Conservation (phyloP, 352 stramenopile genomes). For the Peronospora destructor region DNA sequence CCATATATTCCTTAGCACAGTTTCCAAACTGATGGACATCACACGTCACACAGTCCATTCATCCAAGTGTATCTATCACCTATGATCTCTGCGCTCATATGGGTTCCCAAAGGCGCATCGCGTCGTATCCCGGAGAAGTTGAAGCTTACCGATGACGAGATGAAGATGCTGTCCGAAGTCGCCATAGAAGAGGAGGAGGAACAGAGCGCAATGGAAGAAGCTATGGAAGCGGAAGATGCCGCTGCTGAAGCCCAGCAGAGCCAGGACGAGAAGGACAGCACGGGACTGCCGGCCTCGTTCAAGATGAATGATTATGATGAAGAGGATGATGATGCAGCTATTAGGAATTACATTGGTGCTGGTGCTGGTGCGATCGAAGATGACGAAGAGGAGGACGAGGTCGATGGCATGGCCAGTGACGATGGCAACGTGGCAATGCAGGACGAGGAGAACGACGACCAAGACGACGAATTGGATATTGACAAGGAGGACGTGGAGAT, state of each 20-base stretch:
- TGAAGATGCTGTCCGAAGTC: slow-evolving; percentile 73
- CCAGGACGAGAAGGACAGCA: slow-evolving; percentile 30
- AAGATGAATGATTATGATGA: slow-evolving; percentile 88
- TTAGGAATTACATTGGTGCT: slow-evolving; percentile 68
- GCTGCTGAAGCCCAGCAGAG: slow-evolving; percentile 19
- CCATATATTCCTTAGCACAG: slow-evolving; percentile 3
- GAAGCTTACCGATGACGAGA: slow-evolving; percentile 75
- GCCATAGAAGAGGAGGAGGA: slow-evolving; percentile 68
- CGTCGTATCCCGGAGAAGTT: slow-evolving; percentile 78
- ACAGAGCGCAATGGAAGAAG: slow-evolving; percentile 45
- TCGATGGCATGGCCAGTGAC: background rate
- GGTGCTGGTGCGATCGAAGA: slow-evolving; percentile 32
- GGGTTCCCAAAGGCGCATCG: slow-evolving; percentile 33
- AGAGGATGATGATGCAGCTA: slow-evolving; percentile 73
- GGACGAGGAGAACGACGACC: slow-evolving; percentile 28
- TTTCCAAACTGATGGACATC: slow-evolving; percentile 16
- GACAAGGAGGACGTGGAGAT: slow-evolving; percentile 93
- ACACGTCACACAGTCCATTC: slow-evolving; percentile 9
- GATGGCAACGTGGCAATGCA: background rate
- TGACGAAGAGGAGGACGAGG: slow-evolving; percentile 27
- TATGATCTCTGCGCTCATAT: slow-evolving; percentile 28
- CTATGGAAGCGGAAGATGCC: slow-evolving; percentile 43
- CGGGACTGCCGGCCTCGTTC: slow-evolving; percentile 60
- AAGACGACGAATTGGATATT: slow-evolving; percentile 63
- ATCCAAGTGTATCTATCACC: slow-evolving; percentile 2